Base-by-base conservation (phyloP, 2,329 filamentous ascomycete genomes). In the Colletotrichum godetiae region DNA sequence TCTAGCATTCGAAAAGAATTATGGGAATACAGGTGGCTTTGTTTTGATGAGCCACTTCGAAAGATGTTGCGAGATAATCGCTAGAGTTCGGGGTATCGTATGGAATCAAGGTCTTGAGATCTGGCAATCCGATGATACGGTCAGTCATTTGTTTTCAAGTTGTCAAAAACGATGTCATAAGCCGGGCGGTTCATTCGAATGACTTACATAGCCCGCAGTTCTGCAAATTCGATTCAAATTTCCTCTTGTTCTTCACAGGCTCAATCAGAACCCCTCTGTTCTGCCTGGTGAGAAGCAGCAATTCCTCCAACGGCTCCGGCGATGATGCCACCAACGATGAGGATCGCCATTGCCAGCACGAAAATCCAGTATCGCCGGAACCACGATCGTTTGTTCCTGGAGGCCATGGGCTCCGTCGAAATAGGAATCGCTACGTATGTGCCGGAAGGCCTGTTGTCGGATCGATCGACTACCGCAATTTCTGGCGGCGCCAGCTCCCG, bases 311-410 rank as follows among this genome's bases (percentile, higher is more conserved):
- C 60, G n/a, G 35, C 71, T 6, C 71, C 71, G 3, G 71, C 71
- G 19, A 73, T 69, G 29, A 73, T 66, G 1, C 71, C 71, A 8
- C 71, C 71, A 15, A 66, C 27, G 19, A 73, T 19, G 1, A 73
- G 67, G 8, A 73, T 61, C 3, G 60, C 31, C 71, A 73, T 73
- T 19, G 71, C 71, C 29, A 73, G 27, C 8, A 66, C 56, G 11
- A 73, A 73, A 0, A 73, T 70, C 71, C 71, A 73, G 19, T 73
- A 73, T 27, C 71, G 46, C 15, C 67, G 60, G 46, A 68, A 49
- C 67, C 71, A 73, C 8, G 55, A 46, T 10, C 60, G 15, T 37
- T 29, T 58, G 12, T n/a, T 22, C 27, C 22, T 19, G 22, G 33
- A 5, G 3, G 55, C 24, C 22, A 19, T 31, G 3, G 27, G 56